phyloP scores from a whole-genome alignment of 352 stramenopile genomes.

The Phytophthora chlamydospora region DNA sequence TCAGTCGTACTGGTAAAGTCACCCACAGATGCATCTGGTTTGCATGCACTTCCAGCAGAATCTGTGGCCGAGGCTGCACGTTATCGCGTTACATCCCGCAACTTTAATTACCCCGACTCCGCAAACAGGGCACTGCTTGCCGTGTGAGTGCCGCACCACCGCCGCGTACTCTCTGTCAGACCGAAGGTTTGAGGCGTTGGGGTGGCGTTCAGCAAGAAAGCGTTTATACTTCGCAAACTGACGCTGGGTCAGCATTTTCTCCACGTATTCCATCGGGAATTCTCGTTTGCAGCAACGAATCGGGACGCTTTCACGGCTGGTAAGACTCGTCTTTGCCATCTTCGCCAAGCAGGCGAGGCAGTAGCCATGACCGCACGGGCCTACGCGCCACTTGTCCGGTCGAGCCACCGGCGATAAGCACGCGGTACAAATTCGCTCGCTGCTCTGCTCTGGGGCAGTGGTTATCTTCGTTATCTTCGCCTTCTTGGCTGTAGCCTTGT shows the following conservation, averaged over 20 bases:
- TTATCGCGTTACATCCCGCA: conserved; percentile 56
- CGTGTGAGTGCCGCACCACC: conserved; percentile 32
- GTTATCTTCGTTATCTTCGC: background rate
- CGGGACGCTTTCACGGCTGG: conserved; percentile 34
- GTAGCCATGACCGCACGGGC: conserved; percentile 47
- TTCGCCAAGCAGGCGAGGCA: conserved; percentile 42
- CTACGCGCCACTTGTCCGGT: conserved; percentile 14
- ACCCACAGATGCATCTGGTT: conserved; percentile 28
- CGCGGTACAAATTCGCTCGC: conserved; percentile 27
- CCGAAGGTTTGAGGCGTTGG: conserved; percentile 37
- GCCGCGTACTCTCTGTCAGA: conserved; percentile 59
- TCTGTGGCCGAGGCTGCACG: conserved; percentile 37
- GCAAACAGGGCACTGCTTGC: conserved; percentile 67
- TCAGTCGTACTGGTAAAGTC: conserved; percentile 6
- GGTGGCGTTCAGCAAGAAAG: conserved; percentile 53
- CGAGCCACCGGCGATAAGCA: conserved; percentile 25
- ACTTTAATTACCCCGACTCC: conserved; percentile 62
- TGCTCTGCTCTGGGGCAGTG: background rate
- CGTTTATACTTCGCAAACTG: conserved; percentile 30
- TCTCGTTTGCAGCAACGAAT: conserved; percentile 51
- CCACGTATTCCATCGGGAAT: conserved; percentile 44
- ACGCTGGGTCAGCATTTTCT: conserved; percentile 17
- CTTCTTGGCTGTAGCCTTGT: conserved; percentile 14
- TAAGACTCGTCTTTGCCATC: conserved; percentile 44
- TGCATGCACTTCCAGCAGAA: conserved; percentile 52